Percentiles rank a stretch among this genome's conserved stretches.
Conservation (phyloP, 2,329 filamentous ascomycete genomes). For the Thelonectria olida region DNA sequence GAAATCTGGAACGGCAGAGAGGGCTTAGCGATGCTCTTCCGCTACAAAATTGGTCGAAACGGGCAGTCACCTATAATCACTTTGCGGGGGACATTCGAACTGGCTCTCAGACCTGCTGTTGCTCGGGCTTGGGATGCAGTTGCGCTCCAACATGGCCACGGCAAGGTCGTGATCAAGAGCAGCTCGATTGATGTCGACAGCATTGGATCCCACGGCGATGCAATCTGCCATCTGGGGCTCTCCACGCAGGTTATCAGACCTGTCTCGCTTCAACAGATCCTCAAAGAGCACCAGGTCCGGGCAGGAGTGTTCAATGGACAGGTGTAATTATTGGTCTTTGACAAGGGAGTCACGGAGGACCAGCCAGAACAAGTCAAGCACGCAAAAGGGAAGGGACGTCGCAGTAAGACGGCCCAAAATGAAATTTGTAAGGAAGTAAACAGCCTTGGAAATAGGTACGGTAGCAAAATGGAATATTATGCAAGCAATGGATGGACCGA, state of each 20-base stretch:
- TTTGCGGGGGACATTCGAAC: constrained; percentile 33
- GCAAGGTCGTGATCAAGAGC: constrained; percentile 23
- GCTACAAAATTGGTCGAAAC: constrained; percentile 30
- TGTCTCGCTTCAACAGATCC: constrained; percentile 35
- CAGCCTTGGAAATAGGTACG: no score
- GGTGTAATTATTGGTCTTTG: no score
- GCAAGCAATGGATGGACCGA: no score
- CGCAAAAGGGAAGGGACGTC: no score
- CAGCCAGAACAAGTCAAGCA: no score
- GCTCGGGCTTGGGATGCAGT: constrained; percentile 39
- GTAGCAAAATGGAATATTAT: no score
- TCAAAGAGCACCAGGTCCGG: constrained; percentile 27
- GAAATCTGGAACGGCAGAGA: constrained; percentile 46
- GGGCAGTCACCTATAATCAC: constrained; percentile 34
- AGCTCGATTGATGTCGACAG: constrained; percentile 25
- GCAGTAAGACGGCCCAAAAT: no score
- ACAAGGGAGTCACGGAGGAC: no score
- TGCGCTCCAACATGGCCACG: constrained; percentile 28
- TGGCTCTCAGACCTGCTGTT: constrained; percentile 25
- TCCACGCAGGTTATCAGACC: constrained; percentile 29
- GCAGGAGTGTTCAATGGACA: neutral
- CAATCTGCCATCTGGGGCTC: constrained; percentile 35
- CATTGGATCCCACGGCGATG: constrained; percentile 34
- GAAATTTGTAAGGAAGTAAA: no score
- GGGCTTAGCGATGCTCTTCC: constrained; percentile 37